Conservation (phyloP, 2,329 filamentous ascomycete species). For the Hymenoscyphus albidus region DNA sequence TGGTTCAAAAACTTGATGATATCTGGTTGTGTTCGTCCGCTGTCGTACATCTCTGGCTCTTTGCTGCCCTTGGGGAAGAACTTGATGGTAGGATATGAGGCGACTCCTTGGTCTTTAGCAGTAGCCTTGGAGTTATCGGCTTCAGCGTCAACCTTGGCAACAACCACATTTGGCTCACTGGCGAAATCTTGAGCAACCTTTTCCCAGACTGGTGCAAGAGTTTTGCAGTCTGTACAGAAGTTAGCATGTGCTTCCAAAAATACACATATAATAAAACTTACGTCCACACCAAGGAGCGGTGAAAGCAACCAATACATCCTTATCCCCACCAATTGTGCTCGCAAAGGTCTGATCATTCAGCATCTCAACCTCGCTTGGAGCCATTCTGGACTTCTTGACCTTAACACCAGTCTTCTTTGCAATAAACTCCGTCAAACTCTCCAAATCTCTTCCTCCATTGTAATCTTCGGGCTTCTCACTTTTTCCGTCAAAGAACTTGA, state of each 20-base stretch:
- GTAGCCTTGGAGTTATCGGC: constrained; percentile 77
- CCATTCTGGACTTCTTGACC: constrained; percentile 67
- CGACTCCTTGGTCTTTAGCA: constrained; percentile 71
- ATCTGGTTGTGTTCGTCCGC: constrained; percentile 71
- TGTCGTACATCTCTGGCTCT: constrained; percentile 66
- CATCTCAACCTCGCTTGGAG: constrained; percentile 72
- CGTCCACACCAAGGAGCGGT: constrained; percentile 98
- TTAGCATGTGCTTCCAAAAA: not conserved
- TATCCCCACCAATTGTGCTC: constrained; percentile 73
- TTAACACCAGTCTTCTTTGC: constrained; percentile 82
- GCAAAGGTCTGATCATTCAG: constrained; percentile 78
- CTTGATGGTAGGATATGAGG: constrained; percentile 94
- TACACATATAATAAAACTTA: constrained; percentile 42
- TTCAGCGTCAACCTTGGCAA: constrained; percentile 96
- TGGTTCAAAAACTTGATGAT: constrained; percentile 81
- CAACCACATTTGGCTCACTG: constrained; percentile 71
- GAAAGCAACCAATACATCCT: constrained; percentile 91
- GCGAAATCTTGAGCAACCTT: constrained; percentile 76
- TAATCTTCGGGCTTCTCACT: constrained; percentile 82
- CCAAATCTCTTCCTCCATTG: constrained; percentile 79
- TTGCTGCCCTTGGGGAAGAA: constrained; percentile 87
- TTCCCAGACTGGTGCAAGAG: constrained; percentile 86
- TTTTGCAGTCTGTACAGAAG: constrained; percentile 79
- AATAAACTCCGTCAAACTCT: constrained; percentile 77
- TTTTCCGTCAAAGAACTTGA: constrained; percentile 98